Percentiles rank a stretch among this genome's conserved stretches.
These are phyloP conservation scores for Pholiota conissans DNA, from an alignment of 768 basidiomycete species.

Conservation along the genomic window DNA sequence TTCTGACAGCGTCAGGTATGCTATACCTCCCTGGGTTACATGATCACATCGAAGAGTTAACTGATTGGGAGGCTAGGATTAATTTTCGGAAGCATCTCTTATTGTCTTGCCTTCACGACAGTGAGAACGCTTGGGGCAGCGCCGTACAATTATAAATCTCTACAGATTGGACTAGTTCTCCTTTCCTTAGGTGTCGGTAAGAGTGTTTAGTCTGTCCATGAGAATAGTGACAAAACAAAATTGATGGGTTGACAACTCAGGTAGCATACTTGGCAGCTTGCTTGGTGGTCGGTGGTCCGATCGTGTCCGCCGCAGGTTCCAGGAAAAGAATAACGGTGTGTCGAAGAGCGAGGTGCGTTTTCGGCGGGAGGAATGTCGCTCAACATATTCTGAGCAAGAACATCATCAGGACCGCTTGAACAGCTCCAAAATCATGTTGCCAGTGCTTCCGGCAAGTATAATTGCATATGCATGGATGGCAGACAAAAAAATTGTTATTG, in stretches of 20 bases:
- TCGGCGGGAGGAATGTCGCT: neutral
- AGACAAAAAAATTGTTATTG: constrained; percentile 6
- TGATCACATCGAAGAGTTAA: neutral
- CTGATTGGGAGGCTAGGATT: neutral
- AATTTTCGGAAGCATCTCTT: constrained; percentile 6
- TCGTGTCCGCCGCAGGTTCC: constrained; percentile 31
- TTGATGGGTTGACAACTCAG: too few species aligned
- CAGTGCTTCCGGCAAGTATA: constrained; percentile 10
- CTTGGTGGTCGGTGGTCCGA: constrained; percentile 43
- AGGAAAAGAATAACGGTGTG: constrained; percentile 33
- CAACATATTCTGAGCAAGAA: neutral
- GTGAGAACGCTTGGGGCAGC: constrained; percentile 3
- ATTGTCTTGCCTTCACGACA: constrained; percentile 5
- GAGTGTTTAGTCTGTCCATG: neutral
- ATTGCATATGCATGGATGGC: constrained; percentile 10
- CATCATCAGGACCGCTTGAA: constrained; percentile 5
- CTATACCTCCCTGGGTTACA: neutral
- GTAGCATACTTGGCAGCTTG: constrained; percentile 36
- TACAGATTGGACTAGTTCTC: constrained; percentile 71
- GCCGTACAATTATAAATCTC: constrained; percentile 60
- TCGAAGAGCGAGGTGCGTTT: constrained; percentile 58
- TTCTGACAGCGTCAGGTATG: constrained; percentile 61
- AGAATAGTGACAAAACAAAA: neutral
- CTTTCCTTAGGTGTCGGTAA: constrained; percentile 56
- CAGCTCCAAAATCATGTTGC: constrained; percentile 10